Conservation (phyloP, 768 basidiomycete genomes). For the Boletellus emodensis region DNA sequence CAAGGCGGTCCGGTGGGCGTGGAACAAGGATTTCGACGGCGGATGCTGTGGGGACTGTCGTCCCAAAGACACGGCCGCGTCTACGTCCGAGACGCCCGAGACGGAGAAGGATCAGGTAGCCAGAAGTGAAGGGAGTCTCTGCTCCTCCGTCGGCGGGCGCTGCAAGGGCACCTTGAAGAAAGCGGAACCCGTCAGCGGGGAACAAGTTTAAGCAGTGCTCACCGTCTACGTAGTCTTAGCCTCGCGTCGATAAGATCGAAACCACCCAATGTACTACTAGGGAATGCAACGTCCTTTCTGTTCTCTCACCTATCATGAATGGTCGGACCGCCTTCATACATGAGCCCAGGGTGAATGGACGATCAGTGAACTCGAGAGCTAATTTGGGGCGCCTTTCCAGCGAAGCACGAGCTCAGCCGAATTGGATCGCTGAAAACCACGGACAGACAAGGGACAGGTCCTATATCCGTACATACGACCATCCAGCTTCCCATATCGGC, state of each 20-base stretch:
- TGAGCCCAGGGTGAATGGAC: too few species aligned
- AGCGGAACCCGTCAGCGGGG: background rate
- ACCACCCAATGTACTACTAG: background rate
- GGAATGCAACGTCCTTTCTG: background rate
- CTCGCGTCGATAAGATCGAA: background rate
- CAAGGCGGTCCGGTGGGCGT: conserved; percentile 42
- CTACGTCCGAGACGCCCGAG: background rate
- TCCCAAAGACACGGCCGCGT: background rate
- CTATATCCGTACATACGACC: too few species aligned
- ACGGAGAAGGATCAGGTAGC: background rate
- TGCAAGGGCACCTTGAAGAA: background rate
- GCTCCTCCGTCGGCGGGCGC: background rate
- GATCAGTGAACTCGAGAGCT: too few species aligned
- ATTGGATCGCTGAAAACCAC: too few species aligned
- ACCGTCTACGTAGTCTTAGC: background rate
- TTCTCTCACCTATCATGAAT: too few species aligned
- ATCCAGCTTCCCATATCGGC: too few species aligned
- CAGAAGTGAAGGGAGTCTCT: background rate
- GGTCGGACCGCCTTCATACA: too few species aligned
- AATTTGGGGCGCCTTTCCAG: too few species aligned
- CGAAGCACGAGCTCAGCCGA: too few species aligned
- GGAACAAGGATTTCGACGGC: conserved; percentile 32
- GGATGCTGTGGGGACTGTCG: conserved; percentile 33
- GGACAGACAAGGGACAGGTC: too few species aligned
- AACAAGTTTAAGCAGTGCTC: conserved; percentile 3